Evolutionary conservation across 139 green algal species (phyloP).

Genomic region (Picochlorum sp.): DNA sequence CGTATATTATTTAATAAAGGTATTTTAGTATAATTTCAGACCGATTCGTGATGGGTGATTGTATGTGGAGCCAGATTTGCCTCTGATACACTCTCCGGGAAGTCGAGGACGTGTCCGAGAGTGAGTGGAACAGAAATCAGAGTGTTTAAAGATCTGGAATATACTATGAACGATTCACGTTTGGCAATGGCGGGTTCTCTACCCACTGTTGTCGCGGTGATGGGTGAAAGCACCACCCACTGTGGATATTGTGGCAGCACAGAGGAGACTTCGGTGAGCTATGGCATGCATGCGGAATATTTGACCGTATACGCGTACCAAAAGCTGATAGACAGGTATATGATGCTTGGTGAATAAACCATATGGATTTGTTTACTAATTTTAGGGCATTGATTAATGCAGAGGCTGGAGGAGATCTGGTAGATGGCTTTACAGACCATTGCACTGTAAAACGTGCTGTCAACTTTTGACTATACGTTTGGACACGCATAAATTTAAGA

Average conservation of each 20-base stretch:
- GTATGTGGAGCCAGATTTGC: too few relatives aligned
- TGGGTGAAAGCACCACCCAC: conserved; percentile 9
- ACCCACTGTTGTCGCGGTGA: conserved; percentile 12
- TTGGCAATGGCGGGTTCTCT: too few relatives aligned
- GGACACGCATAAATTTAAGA: conserved; percentile 27
- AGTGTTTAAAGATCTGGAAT: too few relatives aligned
- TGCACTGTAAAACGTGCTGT: conserved; percentile 33
- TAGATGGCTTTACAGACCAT: conserved; percentile 37
- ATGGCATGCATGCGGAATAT: conserved; percentile 32
- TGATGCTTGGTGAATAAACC: background rate
- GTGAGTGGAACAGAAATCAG: too few relatives aligned
- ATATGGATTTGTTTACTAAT: too few relatives aligned
- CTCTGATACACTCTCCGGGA: too few relatives aligned
- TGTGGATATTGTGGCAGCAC: conserved; percentile 32
- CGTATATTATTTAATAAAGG: too few relatives aligned
- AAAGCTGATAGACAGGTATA: conserved; percentile 19
- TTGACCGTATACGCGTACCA: conserved; percentile 26
- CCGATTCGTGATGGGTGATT: too few relatives aligned
- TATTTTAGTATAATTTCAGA: too few relatives aligned
- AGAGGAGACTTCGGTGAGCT: conserved; percentile 4
- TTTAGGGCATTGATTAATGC: background rate
- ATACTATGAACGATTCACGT: too few relatives aligned
- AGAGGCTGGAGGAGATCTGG: conserved; percentile 41
- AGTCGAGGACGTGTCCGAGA: too few relatives aligned
- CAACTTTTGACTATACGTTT: conserved; percentile 42